Evolutionary conservation across 2,329 filamentous ascomycete species (phyloP), one percentile per base, ranked within the genome.

Genomic region (Grosmannia serpens): DNA sequence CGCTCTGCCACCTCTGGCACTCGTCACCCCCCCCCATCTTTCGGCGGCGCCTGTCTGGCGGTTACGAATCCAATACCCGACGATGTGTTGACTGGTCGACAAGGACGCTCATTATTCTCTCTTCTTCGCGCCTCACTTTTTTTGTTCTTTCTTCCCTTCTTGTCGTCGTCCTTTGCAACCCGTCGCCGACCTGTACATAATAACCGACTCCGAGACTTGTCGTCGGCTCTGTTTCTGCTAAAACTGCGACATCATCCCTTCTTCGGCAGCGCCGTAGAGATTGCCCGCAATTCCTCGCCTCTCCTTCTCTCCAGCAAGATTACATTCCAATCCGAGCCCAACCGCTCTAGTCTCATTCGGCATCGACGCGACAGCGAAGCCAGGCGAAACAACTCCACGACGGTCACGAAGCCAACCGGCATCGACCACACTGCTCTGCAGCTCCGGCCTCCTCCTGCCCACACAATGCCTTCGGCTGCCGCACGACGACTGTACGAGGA

Each of bases 401-500:
- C 31, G 22, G 20, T 31, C 29, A 50, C 47, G 47, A 53, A 7
- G 31, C 51, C 31, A 33, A 24, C 15, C 51, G 47, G 13, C 26
- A 13, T 27, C 5, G 38, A 5, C 31, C 55, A 26, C 51, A 22
- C 9, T 50, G 26, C 47, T 17, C 5, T 8, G 13, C 26, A 29
- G 26, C 24, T 15, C 13, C 46, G 47, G 26, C 47, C 11, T 50
- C 26, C 7, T 26, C 26, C 29, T 44, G 53, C 46, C 35, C 57
- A 59, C 63, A 82, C 72, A 62, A 85, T 85, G 82, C 81, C 81
- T 71, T 84, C 82, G 65, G 79, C 83, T 64, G 77, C 82, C 60
- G 76, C 81, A 57, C 75, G 82, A 65, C 79, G 81, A 70, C 70
- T 84, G 66, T 85, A 83, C 70, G 82, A 86, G 75, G 83, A 85